Percentiles rank a stretch among this genome's conserved stretches.
Evolutionary conservation across 2,329 filamentous ascomycete genomes (phyloP).

Genomic region (Chaetomiaceae sp.): DNA sequence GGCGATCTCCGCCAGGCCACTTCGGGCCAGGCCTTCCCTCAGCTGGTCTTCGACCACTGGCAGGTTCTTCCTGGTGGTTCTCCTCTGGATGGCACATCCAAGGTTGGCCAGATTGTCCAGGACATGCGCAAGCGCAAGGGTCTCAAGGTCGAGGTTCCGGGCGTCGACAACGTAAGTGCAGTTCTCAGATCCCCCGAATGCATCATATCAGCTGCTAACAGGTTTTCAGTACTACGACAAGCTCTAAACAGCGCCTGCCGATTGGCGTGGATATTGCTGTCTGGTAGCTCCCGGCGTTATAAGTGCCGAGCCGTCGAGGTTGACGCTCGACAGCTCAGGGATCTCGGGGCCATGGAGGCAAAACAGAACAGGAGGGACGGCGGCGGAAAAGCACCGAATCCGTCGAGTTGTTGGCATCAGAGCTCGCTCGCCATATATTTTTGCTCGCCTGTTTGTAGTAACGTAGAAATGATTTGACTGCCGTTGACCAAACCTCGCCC

Average conservation of each 20-base stretch:
- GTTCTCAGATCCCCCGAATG: not conserved
- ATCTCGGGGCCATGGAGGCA: slow-evolving; percentile 15
- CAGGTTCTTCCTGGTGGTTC: slow-evolving; percentile 91
- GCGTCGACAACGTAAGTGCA: slow-evolving; percentile 84
- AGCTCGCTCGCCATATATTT: slow-evolving; percentile 32
- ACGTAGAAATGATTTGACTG: slow-evolving; percentile 37
- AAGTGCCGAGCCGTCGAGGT: slow-evolving; percentile 12
- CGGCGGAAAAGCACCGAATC: slow-evolving; percentile 31
- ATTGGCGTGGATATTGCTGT: slow-evolving; percentile 38
- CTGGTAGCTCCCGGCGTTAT: slow-evolving; percentile 33
- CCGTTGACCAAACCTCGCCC: slow-evolving; percentile 5
- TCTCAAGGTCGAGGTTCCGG: slow-evolving; percentile 93
- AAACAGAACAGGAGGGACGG: slow-evolving; percentile 14
- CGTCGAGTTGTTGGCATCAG: slow-evolving; percentile 32
- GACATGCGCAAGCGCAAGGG: slow-evolving; percentile 99
- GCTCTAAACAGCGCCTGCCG: slow-evolving; percentile 62
- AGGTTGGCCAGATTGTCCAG: slow-evolving; percentile 76
- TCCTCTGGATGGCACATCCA: slow-evolving; percentile 73
- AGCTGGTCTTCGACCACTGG: slow-evolving; percentile 99
- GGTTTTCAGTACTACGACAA: slow-evolving; percentile 87
- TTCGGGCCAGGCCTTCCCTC: slow-evolving; percentile 96
- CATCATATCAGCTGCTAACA: slow-evolving; percentile 33
- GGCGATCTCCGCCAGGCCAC: slow-evolving; percentile 90
- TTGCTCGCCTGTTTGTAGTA: slow-evolving; percentile 36
- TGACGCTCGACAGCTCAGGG: slow-evolving; percentile 10